Conservation (phyloP, 805 yeast genomes). For the Candida loeiensis region DNA sequence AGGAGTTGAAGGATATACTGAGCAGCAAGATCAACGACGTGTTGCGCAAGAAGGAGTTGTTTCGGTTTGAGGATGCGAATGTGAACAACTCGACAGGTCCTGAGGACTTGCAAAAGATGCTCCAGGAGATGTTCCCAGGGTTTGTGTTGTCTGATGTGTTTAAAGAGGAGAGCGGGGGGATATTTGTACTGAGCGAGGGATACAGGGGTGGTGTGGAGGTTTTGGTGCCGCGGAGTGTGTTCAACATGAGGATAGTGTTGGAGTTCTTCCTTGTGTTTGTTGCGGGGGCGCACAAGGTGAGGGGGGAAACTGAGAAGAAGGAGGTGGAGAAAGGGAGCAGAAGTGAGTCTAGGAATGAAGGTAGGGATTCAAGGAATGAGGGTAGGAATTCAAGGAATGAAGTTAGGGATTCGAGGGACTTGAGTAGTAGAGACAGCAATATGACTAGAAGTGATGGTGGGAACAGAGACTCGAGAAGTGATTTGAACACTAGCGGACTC, state of each 20-base stretch:
- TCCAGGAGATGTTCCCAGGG: conserved; percentile 72
- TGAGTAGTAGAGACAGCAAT: too few species aligned
- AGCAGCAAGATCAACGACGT: conserved; percentile 21
- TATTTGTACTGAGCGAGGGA: conserved; percentile 60
- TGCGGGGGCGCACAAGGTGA: conserved; percentile 48
- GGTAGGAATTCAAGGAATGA: background rate
- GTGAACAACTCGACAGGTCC: conserved; percentile 23
- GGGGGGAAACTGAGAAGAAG: conserved; percentile 15
- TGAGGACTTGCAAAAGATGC: conserved; percentile 27
- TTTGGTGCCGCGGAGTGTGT: conserved; percentile 64
- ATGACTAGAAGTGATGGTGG: too few species aligned
- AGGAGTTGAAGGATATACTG: conserved; percentile 6
- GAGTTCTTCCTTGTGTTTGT: conserved; percentile 70
- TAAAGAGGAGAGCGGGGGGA: conserved; percentile 21
- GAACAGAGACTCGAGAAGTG: too few species aligned
- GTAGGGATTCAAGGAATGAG: background rate
- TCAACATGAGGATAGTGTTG: conserved; percentile 74
- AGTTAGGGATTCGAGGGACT: too few species aligned
- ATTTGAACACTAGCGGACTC: too few species aligned
- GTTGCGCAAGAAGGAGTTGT: conserved; percentile 21
- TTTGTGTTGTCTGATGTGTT: conserved; percentile 33
- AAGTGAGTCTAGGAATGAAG: background rate
- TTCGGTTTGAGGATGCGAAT: conserved; percentile 32
- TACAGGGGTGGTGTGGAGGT: conserved; percentile 56
- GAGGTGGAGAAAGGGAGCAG: conserved; percentile 2